Evolutionary conservation across 202 grass and related monocot genomes (phyloP), one percentile per base, ranked within the genome.

Genomic region (Digitaria exilis): DNA sequence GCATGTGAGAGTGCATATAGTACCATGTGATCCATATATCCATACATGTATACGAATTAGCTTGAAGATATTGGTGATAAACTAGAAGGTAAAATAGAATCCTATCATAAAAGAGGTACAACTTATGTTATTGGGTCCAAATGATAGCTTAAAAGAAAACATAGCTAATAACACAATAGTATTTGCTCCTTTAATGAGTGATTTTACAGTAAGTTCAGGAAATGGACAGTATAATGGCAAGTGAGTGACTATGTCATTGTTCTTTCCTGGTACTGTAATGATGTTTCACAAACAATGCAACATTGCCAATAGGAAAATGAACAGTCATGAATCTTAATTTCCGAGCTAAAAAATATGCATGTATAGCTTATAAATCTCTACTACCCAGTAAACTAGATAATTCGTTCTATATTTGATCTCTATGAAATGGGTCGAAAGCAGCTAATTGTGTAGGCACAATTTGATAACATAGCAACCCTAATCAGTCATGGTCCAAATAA

Each of bases 1-100:
- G 61, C 65, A 31, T 79, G 73, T 29, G 25, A 64, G 13, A 29
- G 28, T 57, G 58, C 26, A 69, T 56, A 80, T 43, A 75, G 21
- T 65, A 34, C 29, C 46, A 54, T 85, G 63, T 71, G 29, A 69
- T 72, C 65, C 45, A 52, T 43, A 37, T 42, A 73, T 70, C 35
- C 59, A 82, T 78, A 73, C 37, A 11, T 13, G 30, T 65, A 71
- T 6, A 70, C 28, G 18, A 79, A 49, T 73, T 75, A 62, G 30
- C 42, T 82, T 83, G 25, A 50, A 86, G 19, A 86, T 41, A 69
- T 73, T 67, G n/a, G 28, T 45, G 54, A 10, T 56, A 63, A 28
- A 73, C 9, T 72, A 86, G 67, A 29, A 51, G 46, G 60, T 44
- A 74, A 66, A 77, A 59, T 49, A 78, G 21, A 65, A 21, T 35